These are phyloP conservation scores for Vitis cinerea DNA, from an alignment of 164 flowering plant genomes.

Conservation along the genomic window DNA sequence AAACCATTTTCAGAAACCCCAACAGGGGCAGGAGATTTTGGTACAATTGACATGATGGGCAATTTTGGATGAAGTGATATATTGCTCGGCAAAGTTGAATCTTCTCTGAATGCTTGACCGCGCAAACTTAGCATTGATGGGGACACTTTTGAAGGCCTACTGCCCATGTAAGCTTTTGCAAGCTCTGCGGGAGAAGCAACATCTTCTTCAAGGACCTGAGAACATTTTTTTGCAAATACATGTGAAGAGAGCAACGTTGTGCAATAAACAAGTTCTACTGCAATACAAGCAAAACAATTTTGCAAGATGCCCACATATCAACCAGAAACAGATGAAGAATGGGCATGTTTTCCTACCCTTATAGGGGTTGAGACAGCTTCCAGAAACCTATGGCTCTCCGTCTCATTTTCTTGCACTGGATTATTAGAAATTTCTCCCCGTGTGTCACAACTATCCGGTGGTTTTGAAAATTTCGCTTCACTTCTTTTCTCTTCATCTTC, in stretches of 20 bases:
- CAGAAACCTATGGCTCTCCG: conserved; percentile 11
- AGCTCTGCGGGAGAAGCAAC: conserved; percentile 78
- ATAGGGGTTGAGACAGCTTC: conserved; percentile 30
- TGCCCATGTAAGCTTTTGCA: conserved; percentile 94
- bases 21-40: conserved; percentile 31
- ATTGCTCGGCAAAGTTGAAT: conserved; percentile 24
- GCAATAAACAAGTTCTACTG: too few relatives aligned
- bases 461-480: conserved; percentile 28
- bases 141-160: conserved; percentile 58
- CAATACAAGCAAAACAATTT: too few relatives aligned
- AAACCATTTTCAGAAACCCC: conserved; percentile 49
- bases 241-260: conserved; percentile 5
- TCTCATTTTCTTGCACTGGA: conserved; percentile 29
- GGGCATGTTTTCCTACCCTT: conserved; percentile 32
- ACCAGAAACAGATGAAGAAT: conserved; percentile 1
- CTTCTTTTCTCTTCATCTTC: conserved; percentile 28
- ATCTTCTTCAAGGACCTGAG: conserved; percentile 61
- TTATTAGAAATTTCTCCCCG: conserved; percentile 14
- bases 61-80: conserved; percentile 32
- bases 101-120: conserved; percentile 40
- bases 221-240: conserved; percentile 6
- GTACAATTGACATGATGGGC: conserved; percentile 32
- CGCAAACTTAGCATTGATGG: conserved; percentile 49
- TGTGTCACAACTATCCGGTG: conserved; percentile 16
- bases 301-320: background rate